Percentiles rank a stretch among this genome's conserved stretches.
phyloP scores from a whole-genome alignment of 495 filamentous ascomycete species.

The Tuber calosporum region DNA sequence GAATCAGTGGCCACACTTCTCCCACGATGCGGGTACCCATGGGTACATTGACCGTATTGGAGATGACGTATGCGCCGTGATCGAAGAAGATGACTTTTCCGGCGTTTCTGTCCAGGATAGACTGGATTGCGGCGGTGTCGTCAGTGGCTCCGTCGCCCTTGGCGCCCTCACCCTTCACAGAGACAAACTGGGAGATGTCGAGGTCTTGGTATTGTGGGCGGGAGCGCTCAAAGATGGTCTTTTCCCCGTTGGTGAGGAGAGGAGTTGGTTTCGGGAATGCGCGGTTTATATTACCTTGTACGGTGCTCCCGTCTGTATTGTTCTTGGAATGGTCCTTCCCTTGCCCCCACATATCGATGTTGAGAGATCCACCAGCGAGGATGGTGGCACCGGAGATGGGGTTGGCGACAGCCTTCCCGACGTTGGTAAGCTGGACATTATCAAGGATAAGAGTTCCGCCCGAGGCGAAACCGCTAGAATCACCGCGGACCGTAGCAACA shows the following conservation, averaged over 20 bases:
- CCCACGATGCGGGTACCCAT: slow-evolving; percentile 74
- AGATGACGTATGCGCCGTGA: slow-evolving; percentile 80
- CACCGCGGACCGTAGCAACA: slow-evolving; percentile 52
- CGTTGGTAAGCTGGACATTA: slow-evolving; percentile 67
- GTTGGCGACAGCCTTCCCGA: slow-evolving; percentile 49
- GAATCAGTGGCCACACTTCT: slow-evolving; percentile 82
- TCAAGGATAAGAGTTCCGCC: slow-evolving; percentile 76
- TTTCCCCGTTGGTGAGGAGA: slow-evolving; percentile 47
- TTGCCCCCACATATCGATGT: slow-evolving; percentile 65
- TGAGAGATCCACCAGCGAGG: slow-evolving; percentile 58
- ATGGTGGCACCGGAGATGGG: slow-evolving; percentile 57
- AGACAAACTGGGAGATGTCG: slow-evolving; percentile 56
- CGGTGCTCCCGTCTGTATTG: slow-evolving; percentile 45
- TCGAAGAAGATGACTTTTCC: slow-evolving; percentile 80
- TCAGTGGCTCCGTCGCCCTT: slow-evolving; percentile 69
- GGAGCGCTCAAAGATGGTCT: slow-evolving; percentile 55
- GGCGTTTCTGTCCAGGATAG: slow-evolving; percentile 53
- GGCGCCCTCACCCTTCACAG: slow-evolving; percentile 67
- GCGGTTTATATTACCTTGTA: slow-evolving; percentile 50
- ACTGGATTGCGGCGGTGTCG: slow-evolving; percentile 65
- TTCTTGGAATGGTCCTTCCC: slow-evolving; percentile 58
- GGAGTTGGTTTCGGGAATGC: slow-evolving; percentile 51
- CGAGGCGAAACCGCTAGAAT: slow-evolving; percentile 45
- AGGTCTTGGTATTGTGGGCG: slow-evolving; percentile 68
- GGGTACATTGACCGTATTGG: slow-evolving; percentile 75